Evolutionary conservation across 257 asterid species (phyloP).

Genomic region (Lantana camara): DNA sequence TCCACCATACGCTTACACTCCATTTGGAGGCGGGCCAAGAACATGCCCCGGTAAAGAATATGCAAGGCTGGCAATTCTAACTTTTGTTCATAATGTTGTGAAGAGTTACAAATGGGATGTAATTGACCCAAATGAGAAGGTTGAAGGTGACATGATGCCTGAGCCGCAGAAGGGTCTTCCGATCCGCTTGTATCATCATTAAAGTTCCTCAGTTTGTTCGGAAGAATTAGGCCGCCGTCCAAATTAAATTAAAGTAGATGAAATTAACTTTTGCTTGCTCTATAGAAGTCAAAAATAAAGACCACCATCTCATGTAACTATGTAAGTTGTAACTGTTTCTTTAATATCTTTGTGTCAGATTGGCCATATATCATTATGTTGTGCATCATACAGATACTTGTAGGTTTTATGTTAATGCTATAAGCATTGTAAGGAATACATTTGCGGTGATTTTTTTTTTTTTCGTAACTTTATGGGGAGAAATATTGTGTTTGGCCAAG

Average conservation of each 20-base stretch:
- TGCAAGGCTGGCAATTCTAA: constrained; percentile 51
- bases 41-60: constrained; percentile 67
- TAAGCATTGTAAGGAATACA: no score
- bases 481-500: no score
- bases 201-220: neutral
- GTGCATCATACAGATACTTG: neutral
- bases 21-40: constrained; percentile 72
- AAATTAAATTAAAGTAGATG: no score
- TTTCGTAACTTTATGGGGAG: no score
- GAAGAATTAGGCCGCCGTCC: neutral
- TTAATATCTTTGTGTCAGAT: neutral
- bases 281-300: neutral
- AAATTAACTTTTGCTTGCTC: neutral
- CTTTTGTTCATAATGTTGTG: constrained; percentile 53
- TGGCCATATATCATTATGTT: no score
- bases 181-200: constrained; percentile 34
- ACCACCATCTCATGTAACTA: neutral
- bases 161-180: constrained; percentile 61
- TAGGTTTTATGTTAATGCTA: no score
- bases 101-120: constrained; percentile 52
- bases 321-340: neutral
- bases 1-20: constrained; percentile 46
- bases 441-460: no score
- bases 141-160: constrained; percentile 70
- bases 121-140: constrained; percentile 47